A percentile compares a stretch with the other conserved stretches of the same genome.
These are phyloP conservation scores for Cryoendolithus antarcticus DNA, from an alignment of 2,329 filamentous ascomycete species.

Conservation along the genomic window DNA sequence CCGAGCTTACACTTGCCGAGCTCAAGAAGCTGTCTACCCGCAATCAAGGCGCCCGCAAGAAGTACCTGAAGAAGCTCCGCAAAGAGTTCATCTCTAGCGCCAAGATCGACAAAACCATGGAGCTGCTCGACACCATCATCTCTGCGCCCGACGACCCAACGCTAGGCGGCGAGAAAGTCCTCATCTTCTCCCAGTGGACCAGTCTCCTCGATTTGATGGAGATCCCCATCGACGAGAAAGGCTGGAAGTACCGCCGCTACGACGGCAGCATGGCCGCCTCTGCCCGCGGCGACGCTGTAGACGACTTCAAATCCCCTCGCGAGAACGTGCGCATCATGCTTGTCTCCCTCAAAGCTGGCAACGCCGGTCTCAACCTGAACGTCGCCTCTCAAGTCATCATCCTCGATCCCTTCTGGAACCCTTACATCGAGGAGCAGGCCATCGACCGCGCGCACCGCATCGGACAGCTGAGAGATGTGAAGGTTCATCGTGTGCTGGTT, in stretches of 20 bases:
- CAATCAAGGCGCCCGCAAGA: conserved; percentile 52
- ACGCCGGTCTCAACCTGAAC: conserved; percentile 75
- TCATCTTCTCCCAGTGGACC: conserved; percentile 75
- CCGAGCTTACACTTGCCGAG: conserved; percentile 43
- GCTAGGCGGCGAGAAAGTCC: conserved; percentile 53
- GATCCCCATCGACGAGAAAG: conserved; percentile 51
- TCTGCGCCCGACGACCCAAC: conserved; percentile 26
- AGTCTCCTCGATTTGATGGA: conserved; percentile 66
- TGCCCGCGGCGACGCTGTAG: conserved; percentile 54
- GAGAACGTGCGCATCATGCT: conserved; percentile 55
- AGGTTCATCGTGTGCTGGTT: conserved; percentile 69
- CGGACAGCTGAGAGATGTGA: conserved; percentile 61
- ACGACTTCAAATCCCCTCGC: conserved; percentile 52
- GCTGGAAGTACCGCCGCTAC: conserved; percentile 54
- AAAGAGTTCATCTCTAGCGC: conserved; percentile 62
- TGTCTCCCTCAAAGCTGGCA: conserved; percentile 67
- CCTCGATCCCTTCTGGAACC: conserved; percentile 90
- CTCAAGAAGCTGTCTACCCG: conserved; percentile 55
- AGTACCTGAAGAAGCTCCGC: conserved; percentile 57
- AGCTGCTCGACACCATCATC: conserved; percentile 45
- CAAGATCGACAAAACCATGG: conserved; percentile 58
- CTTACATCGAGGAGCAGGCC: conserved; percentile 83
- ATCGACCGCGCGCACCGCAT: conserved; percentile 84
- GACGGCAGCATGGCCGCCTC: conserved; percentile 62
- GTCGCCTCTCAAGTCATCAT: conserved; percentile 77